Base-by-base conservation (phyloP, 768 basidiomycete genomes). In the Gloeostereum incarnatum region DNA sequence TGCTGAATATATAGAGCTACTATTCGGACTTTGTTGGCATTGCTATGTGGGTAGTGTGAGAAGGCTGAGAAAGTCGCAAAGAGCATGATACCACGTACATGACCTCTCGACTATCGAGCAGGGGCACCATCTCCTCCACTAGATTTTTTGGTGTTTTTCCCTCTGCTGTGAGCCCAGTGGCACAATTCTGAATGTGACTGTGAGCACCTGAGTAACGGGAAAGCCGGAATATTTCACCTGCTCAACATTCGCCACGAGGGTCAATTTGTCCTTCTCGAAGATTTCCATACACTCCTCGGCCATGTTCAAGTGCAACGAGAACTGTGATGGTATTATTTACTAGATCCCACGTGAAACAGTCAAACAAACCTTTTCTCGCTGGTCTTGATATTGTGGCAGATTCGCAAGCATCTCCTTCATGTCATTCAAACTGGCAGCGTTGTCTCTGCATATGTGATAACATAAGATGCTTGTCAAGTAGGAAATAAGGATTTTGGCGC, bases 331-430 rank as follows among this genome's bases (percentile, higher is more conserved):
- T 14, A 32, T 32, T 8, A 24, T 17, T 13, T n/a, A 38, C 21
- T n/a, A 35, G 11, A 37, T 11, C n/a, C n/a, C n/a, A n/a, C n/a
- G n/a, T n/a, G 29, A 17, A 34, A 22, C 13, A 21, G 9, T 43
- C 19, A 14, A 11, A 43, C 59, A 14, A 25, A 84, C 91, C 76
- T 91, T 92, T 56, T 99, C 93, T 40, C 94, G 75, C 48, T 90
- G 86, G 46, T 96, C 92, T 60, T 93, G 87, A 49, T 86, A 96
- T 59, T 96, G 90, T 2, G 93, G 92, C 44, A 99, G 56, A 52
- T 68, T 89, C 22, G 96, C 96, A 23, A 99, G 68, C 94, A 98
- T 96, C 52, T 99, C 96, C 59, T 96, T 97, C 88, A 99, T 93
- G 60, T 97, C 94, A 51, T 92, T 94, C 33, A 99, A 57, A 49